phyloP scores from a whole-genome alignment of 2,329 filamentous ascomycete species.

The Xylaria sp. region DNA sequence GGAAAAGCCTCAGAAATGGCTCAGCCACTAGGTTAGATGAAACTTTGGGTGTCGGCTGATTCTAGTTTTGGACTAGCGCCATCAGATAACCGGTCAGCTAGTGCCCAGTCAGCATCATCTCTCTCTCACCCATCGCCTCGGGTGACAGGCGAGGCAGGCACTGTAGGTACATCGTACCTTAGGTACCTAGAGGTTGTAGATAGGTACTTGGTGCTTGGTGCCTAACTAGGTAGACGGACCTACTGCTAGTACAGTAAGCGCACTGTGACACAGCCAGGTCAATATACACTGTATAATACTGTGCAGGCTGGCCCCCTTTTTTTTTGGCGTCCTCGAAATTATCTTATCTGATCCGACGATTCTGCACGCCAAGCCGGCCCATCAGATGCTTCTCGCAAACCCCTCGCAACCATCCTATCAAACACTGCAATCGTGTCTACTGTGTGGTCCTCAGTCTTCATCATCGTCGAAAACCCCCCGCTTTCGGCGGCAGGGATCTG shows the following conservation, averaged over 20 bases:
- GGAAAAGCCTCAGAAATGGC: slow-evolving; percentile 5
- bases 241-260: too few species aligned
- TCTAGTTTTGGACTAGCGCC: slow-evolving; percentile 17
- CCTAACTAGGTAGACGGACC: too few species aligned
- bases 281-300: background rate
- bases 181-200: too few species aligned
- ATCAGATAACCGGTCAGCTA: slow-evolving; percentile 28
- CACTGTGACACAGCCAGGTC: too few species aligned
- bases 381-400: background rate
- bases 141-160: background rate
- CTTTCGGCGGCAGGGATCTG: slow-evolving; percentile 31
- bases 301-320: background rate
- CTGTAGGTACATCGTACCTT: too few species aligned
- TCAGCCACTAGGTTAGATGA: slow-evolving; percentile 7
- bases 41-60: background rate
- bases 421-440: slow-evolving; percentile 20
- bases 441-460: slow-evolving; percentile 13
- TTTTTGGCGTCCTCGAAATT: slow-evolving; percentile 22
- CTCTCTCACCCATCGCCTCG: slow-evolving; percentile 1
- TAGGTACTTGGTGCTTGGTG: too few species aligned
- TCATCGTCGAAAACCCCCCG: slow-evolving; percentile 19
- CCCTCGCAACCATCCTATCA: slow-evolving; percentile 17
- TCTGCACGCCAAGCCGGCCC: slow-evolving; percentile 20
- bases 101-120: too few species aligned
- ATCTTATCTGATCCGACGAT: slow-evolving; percentile 44